These are phyloP conservation scores for Scheffersomyces illinoinensis DNA, from an alignment of 1,139 yeast genomes.

Conservation along the genomic window DNA sequence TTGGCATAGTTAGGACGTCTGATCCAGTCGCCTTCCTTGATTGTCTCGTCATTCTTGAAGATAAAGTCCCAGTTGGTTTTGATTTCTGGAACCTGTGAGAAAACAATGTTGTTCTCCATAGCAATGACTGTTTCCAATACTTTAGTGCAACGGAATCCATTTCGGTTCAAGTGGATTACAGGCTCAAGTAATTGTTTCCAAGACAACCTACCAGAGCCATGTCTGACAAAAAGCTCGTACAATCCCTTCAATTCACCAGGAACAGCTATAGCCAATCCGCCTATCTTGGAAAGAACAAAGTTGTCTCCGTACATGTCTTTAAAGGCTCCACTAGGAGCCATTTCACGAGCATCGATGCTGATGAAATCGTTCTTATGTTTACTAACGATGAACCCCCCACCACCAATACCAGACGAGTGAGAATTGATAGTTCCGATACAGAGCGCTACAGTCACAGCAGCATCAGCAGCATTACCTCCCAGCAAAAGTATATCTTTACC, in stretches of 20 bases:
- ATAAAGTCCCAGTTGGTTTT: slow-evolving; percentile 58
- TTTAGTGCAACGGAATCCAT: slow-evolving; percentile 64
- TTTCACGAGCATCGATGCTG: slow-evolving; percentile 85
- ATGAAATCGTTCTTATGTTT: slow-evolving; percentile 47
- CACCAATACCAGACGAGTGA: slow-evolving; percentile 90
- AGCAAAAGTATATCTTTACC: slow-evolving; percentile 61
- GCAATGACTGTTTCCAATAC: slow-evolving; percentile 41
- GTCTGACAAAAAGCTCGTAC: slow-evolving; percentile 55
- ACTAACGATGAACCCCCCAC: slow-evolving; percentile 79
- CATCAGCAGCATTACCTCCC: slow-evolving; percentile 87
- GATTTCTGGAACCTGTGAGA: slow-evolving; percentile 26
- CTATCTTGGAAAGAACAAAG: slow-evolving; percentile 55
- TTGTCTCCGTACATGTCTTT: slow-evolving; percentile 63
- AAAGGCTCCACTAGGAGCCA: slow-evolving; percentile 68
- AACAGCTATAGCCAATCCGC: slow-evolving; percentile 82
- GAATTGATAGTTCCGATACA: slow-evolving; percentile 86
- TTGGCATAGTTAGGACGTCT: slow-evolving; percentile 61
- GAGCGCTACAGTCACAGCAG: slow-evolving; percentile 84
- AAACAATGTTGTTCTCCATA: slow-evolving; percentile 25
- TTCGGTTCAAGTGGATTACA: slow-evolving; percentile 62
- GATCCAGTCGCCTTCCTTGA: slow-evolving; percentile 59
- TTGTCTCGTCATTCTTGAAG: slow-evolving; percentile 34
- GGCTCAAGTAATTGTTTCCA: slow-evolving; percentile 83
- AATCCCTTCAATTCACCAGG: slow-evolving; percentile 92
- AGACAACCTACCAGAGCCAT: slow-evolving; percentile 67